These are phyloP conservation scores for Lenzites betulinus DNA, from an alignment of 768 basidiomycete species.

Conservation along the genomic window DNA sequence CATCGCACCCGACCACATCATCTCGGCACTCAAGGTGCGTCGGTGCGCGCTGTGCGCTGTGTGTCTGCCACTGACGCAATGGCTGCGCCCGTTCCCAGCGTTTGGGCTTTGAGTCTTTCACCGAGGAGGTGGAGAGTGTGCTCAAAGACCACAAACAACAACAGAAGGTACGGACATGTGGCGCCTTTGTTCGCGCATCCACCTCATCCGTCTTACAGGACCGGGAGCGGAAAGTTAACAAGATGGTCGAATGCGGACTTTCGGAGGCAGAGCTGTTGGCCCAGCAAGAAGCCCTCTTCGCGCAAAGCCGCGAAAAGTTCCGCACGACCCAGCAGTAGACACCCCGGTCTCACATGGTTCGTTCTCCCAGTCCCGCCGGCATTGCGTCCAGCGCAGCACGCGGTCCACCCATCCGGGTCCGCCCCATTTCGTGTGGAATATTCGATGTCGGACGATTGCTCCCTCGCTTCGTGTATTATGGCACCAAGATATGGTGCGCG, in stretches of 20 bases:
- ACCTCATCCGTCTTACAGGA: constrained; percentile 50
- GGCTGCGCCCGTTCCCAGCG: constrained; percentile 49
- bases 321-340: constrained; percentile 56
- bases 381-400: neutral
- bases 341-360: neutral
- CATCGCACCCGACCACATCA: constrained; percentile 96
- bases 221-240: constrained; percentile 89
- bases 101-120: constrained; percentile 91
- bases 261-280: constrained; percentile 88
- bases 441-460: constrained; percentile 14
- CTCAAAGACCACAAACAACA: constrained; percentile 96
- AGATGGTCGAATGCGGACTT: constrained; percentile 84
- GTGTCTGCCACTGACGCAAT: neutral
- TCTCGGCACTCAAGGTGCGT: constrained; percentile 82
- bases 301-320: constrained; percentile 83
- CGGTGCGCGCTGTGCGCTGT: neutral
- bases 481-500: constrained; percentile 11
- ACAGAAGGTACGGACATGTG: constrained; percentile 66
- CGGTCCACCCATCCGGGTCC: neutral
- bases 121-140: constrained; percentile 87
- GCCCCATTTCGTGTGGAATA: constrained; percentile 9
- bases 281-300: constrained; percentile 90
- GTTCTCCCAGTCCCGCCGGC: neutral
- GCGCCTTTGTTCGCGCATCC: neutral
- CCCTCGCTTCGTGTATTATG: constrained; percentile 21